Evolutionary conservation across 2,329 filamentous ascomycete species (phyloP), one percentile per base, ranked within the genome.

Genomic region (Grosmannia huntii): DNA sequence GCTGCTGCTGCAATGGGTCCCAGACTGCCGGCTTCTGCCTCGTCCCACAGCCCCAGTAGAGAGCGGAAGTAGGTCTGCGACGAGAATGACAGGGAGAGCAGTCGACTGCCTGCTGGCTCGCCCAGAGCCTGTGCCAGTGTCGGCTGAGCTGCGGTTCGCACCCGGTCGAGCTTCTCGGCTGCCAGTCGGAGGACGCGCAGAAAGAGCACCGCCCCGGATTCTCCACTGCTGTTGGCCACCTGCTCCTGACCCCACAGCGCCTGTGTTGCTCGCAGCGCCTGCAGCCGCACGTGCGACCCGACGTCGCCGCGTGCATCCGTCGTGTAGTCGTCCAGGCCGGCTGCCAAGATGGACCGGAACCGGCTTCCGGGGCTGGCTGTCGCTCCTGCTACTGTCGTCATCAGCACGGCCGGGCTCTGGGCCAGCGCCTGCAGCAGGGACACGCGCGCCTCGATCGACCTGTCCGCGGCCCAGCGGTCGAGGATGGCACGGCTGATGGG

Each of bases 221-320:
- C 16, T 9, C 25, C 5, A 14, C 23, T 14, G 53, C 38, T 62
- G 57, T 4, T 62, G 58, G 38, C 9, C 19, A 44, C 14, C 36
- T 11, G 38, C 33, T 41, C 53, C 36, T 38, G 53, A 11, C 36
- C 44, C 72, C 79, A 83, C 1, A 90, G 75, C 2, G 82, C 83
- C 60, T 81, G 81, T 1, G 92, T 81, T 19, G 89, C 91, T 68
- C 85, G 79, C 14, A 96, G 78, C 27, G 89, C 91, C 69, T 91
- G 86, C 5, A 92, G 75, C 4, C 94, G 81, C 4, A 95, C 87
- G 56, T 91, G 81, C 0, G 91, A 95, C 5, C 94, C 94, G 54
- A 97, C 80, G 66, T 99, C 94, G 19, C 94, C 94, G 59, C 90
- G 79, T 16, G 91, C 85, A 63, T 89, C 92, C 4, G 89, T 91